phyloP scores from a whole-genome alignment of 805 yeast genomes.

The Sporopachydermia quercuum region DNA sequence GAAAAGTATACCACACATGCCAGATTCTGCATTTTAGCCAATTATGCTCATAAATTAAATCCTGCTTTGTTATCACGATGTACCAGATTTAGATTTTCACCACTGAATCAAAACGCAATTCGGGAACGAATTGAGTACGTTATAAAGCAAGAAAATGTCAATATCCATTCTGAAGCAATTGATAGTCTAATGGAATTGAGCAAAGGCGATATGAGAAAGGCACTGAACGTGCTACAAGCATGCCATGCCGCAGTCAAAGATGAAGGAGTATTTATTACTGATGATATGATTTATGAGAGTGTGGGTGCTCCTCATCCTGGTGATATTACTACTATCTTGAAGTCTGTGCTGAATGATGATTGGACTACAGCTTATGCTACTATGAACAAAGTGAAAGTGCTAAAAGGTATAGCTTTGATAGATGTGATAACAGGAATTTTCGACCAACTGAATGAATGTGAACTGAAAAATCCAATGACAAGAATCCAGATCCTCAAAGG shows the following conservation, averaged over 20 bases:
- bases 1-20: constrained; percentile 90
- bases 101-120: constrained; percentile 56
- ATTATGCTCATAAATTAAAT: constrained; percentile 87
- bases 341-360: constrained; percentile 70
- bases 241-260: constrained; percentile 63
- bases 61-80: constrained; percentile 93
- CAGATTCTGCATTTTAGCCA: constrained; percentile 90
- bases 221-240: constrained; percentile 86
- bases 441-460: constrained; percentile 51
- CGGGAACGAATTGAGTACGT: constrained; percentile 54
- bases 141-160: constrained; percentile 48
- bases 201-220: constrained; percentile 95
- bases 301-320: constrained; percentile 91
- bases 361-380: constrained; percentile 70
- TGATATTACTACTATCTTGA: constrained; percentile 62
- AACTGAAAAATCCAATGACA: constrained; percentile 39
- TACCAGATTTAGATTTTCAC: constrained; percentile 87
- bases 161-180: constrained; percentile 43
- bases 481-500: constrained; percentile 53
- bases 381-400: constrained; percentile 44
- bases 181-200: constrained; percentile 53
- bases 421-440: constrained; percentile 72
- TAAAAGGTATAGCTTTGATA: constrained; percentile 78
- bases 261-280: constrained; percentile 40
- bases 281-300: constrained; percentile 77